Conservation (phyloP, 345 rosid genomes). For the Syzygium aromaticum region DNA sequence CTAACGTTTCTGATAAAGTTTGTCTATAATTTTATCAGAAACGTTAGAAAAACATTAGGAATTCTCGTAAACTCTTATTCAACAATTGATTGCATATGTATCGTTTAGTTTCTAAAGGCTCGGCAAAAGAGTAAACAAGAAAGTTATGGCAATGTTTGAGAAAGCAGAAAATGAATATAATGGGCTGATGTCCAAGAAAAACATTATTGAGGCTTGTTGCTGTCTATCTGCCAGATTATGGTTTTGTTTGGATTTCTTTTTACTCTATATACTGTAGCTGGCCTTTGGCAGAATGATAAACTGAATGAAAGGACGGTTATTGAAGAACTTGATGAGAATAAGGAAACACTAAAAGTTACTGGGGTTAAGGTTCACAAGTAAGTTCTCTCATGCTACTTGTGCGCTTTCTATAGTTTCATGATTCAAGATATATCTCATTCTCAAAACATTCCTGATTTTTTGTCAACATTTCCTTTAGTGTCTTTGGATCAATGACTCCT, state of each 20-base stretch:
- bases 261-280: neutral
- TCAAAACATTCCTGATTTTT: neutral
- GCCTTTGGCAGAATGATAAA: conserved; percentile 55
- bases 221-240: neutral
- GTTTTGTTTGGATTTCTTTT: conserved; percentile 2
- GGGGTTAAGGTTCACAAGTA: conserved; percentile 89
- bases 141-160: conserved; percentile 95
- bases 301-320: conserved; percentile 76
- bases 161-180: conserved; percentile 89
- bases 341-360: conserved; percentile 79
- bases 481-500: conserved; percentile 87
- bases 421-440: neutral
- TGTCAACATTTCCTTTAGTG: conserved; percentile 22
- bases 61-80: neutral
- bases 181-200: conserved; percentile 73
- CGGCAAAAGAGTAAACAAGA: conserved; percentile 92
- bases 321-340: conserved; percentile 95
- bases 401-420: neutral
- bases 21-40: no score
- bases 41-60: neutral
- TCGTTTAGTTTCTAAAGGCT: conserved; percentile 34
- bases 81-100: neutral
- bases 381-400: conserved; percentile 1
- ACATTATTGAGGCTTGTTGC: conserved; percentile 66
- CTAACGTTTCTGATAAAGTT: no score